phyloP scores from a whole-genome alignment of 352 stramenopile genomes.

The Pseudoperonospora humuli region DNA sequence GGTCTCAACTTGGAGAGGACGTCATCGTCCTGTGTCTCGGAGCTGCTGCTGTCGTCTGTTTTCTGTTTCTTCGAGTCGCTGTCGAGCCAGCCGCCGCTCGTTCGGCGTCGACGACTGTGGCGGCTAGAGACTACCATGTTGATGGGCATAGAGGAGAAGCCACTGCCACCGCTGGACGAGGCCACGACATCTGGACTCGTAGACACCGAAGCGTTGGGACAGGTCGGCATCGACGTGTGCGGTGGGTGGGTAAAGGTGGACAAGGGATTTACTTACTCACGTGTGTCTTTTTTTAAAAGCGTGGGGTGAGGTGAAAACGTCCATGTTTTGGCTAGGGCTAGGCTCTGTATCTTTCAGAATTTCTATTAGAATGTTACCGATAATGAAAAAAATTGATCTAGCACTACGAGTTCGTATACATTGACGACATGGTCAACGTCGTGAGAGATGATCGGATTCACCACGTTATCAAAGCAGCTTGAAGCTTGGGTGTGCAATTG shows the following conservation, averaged over 20 bases:
- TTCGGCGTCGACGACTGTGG: conserved; percentile 18
- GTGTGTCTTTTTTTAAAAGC: neutral
- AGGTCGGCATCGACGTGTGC: neutral
- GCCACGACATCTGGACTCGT: conserved; percentile 5
- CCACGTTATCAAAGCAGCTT: too few species aligned
- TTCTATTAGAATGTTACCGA: too few species aligned
- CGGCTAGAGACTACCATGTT: conserved; percentile 24
- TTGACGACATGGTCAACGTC: too few species aligned
- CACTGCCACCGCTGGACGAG: neutral
- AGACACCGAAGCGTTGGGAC: neutral
- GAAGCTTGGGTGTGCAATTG: too few species aligned
- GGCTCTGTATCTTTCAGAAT: too few species aligned
- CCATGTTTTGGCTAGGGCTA: too few species aligned
- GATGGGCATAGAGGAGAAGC: conserved; percentile 35
- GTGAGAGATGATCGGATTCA: too few species aligned
- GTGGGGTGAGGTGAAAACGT: neutral
- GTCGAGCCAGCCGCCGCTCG: conserved; percentile 10
- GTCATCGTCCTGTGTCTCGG: conserved; percentile 25
- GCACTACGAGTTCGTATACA: too few species aligned
- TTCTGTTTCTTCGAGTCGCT: conserved; percentile 8
- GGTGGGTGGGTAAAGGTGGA: neutral
- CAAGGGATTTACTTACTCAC: too few species aligned
- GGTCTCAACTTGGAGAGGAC: conserved; percentile 11
- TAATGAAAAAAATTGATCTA: too few species aligned
- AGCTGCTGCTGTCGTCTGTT: conserved; percentile 11